Base-by-base conservation (phyloP, 345 rosid species). In the Euphorbia tirucalli region DNA sequence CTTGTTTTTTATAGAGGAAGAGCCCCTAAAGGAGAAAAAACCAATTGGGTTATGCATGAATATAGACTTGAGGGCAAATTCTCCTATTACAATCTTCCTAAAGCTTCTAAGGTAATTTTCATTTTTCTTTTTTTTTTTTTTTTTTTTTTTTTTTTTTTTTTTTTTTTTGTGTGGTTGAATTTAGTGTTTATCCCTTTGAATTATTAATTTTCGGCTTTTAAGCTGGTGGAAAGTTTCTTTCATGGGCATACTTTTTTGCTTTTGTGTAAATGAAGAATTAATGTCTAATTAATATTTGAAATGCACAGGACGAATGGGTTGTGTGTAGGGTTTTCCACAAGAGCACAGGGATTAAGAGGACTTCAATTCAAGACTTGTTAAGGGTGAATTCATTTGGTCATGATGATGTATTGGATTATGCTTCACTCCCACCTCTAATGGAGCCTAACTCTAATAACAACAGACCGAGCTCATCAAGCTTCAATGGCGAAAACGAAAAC, bases 1-100 rank as follows among this genome's bases (percentile, higher is more conserved):
- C 98, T 95, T 73, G 99, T 95, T 27, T 95, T 95, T 77, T 95
- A 95, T 83, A 80, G 3, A 78, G 99, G 99, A 11, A 83, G 99
- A 85, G 99, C 99, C 48, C 99, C 99, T 0, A 95, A 85, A 82
- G 99, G 99, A 50, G 99, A 90, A 83, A 95, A 95, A 74, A 83
- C 90, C 27, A 92, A 87, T 56, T 95, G 99, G 99, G 93, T 95
- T 30, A 92, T 92, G 96, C 99, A 95, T 84, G 99, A 95, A 63
- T 95, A 74, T 57, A 87, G 99, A 48, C 89, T 95, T 24, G 97
- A 95, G 70, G 99, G 97, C 77, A 85, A 86, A 78, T 84, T 87
- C 83, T 84, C 94, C 11, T 90, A 85, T 72, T 87, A 78, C 74
- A 85, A 78, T 58, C 94, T 92, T 56, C 91, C 96, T 64, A 88